Evolutionary conservation across 23 red algal genomes (phyloP).

Genomic region (Gracilaria gracilis): DNA sequence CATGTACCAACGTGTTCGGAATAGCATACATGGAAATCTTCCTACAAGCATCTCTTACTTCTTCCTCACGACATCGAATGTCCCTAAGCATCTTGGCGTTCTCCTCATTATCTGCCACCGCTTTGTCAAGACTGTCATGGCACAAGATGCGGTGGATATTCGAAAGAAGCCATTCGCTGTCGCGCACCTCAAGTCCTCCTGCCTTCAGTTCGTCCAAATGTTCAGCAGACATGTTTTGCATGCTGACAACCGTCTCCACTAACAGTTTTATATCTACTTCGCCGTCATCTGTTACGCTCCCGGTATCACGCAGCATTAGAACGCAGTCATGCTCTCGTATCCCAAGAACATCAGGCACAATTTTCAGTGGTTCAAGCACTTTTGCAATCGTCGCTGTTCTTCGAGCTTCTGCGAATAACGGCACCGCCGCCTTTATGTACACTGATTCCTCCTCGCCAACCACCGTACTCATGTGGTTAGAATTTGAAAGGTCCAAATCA

Average conservation of each 20-base stretch:
- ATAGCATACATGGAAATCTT: not conserved
- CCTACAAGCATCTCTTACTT: not conserved
- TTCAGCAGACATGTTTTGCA: not conserved
- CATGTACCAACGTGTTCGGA: conserved; percentile 3
- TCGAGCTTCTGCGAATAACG: not conserved
- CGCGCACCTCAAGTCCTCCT: not conserved
- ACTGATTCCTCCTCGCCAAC: not conserved
- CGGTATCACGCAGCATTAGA: not conserved
- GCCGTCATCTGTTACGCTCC: not conserved
- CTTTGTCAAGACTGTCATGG: conserved; percentile 4
- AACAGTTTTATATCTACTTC: not conserved
- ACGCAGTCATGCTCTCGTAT: not conserved
- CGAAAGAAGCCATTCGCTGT: not conserved
- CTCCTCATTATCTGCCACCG: not conserved
- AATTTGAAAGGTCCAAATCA: not conserved
- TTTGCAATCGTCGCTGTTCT: conserved; percentile 20
- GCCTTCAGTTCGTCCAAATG: conserved; percentile 7
- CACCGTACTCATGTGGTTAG: not conserved
- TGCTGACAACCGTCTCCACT: not conserved
- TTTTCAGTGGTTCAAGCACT: not conserved
- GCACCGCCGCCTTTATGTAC: not conserved
- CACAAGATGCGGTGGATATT: not conserved
- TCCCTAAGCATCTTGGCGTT: not conserved
- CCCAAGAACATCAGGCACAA: not conserved
- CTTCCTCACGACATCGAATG: not conserved